These are phyloP conservation scores for Papilionanthe hybrid DNA, from an alignment of 116 monocot genomes.

Conservation along the genomic window DNA sequence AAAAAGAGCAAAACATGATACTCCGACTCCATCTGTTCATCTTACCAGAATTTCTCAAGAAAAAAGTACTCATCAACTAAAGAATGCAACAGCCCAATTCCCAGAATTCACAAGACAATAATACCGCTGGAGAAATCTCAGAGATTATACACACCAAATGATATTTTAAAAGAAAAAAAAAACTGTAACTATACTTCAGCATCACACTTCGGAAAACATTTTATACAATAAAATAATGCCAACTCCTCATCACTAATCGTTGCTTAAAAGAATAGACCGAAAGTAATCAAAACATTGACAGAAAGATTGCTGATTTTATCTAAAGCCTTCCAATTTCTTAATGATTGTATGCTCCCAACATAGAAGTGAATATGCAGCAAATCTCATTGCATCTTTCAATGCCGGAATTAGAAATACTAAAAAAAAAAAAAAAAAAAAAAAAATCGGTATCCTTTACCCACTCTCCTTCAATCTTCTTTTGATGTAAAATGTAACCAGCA, in stretches of 20 bases:
- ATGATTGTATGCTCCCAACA: neutral
- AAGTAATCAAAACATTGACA: neutral
- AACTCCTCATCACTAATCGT: too few relatives aligned
- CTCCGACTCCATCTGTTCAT: neutral
- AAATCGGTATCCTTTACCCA: neutral
- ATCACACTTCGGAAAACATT: neutral
- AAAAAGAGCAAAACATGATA: neutral
- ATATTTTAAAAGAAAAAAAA: neutral
- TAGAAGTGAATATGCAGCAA: neutral
- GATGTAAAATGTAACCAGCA: neutral
- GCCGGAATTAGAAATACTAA: neutral
- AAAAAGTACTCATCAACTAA: neutral
- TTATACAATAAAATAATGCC: neutral
- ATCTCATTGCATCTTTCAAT: constrained; percentile 1
- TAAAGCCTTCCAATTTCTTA: neutral
- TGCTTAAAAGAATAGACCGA: neutral
- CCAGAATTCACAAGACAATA: neutral
- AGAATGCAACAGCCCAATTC: neutral
- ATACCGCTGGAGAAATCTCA: neutral
- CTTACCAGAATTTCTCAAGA: neutral
- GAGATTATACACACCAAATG: neutral
- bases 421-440: neutral
- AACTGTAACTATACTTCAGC: neutral
- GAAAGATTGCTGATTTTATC: neutral
- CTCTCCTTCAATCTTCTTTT: neutral